phyloP scores from a whole-genome alignment of 768 basidiomycete genomes.

The Mrakia hoshinonis region DNA sequence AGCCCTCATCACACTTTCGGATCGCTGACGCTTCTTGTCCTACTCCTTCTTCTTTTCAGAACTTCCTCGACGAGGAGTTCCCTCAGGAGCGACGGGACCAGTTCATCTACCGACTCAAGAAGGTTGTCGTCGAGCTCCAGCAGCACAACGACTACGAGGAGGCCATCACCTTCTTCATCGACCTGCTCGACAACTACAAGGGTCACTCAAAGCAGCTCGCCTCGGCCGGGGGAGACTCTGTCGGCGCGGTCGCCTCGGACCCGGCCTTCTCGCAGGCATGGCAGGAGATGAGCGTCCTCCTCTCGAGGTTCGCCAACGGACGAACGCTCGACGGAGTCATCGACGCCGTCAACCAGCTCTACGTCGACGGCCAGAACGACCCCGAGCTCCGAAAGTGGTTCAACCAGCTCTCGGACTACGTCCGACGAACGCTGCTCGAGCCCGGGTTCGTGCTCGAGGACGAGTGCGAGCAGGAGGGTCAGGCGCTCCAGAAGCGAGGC shows the following conservation, averaged over 20 bases:
- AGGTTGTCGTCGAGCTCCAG: constrained; percentile 87
- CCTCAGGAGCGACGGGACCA: constrained; percentile 62
- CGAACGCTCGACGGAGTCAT: constrained; percentile 58
- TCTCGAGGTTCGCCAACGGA: constrained; percentile 78
- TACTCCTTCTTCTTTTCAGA: not conserved
- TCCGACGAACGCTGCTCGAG: constrained; percentile 65
- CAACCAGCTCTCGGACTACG: constrained; percentile 51
- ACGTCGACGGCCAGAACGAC: constrained; percentile 66
- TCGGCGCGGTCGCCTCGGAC: constrained; percentile 45
- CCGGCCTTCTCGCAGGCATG: constrained; percentile 51
- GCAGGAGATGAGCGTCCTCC: constrained; percentile 62
- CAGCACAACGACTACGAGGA: constrained; percentile 52
- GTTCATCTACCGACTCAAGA: constrained; percentile 88
- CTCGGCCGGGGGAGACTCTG: constrained; percentile 41
- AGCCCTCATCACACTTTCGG: not conserved
- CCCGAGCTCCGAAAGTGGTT: constrained; percentile 69
- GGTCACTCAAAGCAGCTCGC: constrained; percentile 47
- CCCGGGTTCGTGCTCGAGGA: constrained; percentile 79
- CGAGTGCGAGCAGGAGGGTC: constrained; percentile 58
- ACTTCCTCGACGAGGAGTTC: constrained; percentile 56
- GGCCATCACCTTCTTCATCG: constrained; percentile 45
- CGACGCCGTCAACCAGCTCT: constrained; percentile 61
- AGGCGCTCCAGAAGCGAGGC: constrained; percentile 59
- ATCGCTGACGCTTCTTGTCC: not conserved
- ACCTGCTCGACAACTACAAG: constrained; percentile 43